Percentiles rank a stretch among this genome's conserved stretches.
Evolutionary conservation across 495 filamentous ascomycete genomes (phyloP).

Genomic region (Xylaria castorea): DNA sequence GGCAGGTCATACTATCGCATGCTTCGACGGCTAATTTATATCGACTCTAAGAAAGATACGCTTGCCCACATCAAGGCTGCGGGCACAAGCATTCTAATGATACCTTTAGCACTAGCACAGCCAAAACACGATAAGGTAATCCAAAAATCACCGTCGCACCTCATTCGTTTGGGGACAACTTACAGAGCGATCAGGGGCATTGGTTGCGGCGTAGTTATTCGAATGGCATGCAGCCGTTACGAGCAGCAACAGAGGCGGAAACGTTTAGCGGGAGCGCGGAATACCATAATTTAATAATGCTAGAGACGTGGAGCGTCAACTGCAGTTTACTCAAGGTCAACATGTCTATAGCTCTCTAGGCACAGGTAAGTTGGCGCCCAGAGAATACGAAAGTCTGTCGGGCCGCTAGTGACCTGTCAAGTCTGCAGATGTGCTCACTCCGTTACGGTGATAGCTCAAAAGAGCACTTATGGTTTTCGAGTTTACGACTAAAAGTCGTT

Average conservation of each 20-base stretch:
- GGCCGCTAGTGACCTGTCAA: not conserved
- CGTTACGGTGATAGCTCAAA: constrained; percentile 49
- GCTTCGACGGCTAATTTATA: not conserved
- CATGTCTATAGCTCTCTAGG: constrained; percentile 40
- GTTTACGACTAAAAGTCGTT: not conserved
- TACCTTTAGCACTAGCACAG: not conserved
- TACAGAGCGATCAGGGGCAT: constrained; percentile 23
- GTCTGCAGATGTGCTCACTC: not conserved
- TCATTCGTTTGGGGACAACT: constrained; percentile 30
- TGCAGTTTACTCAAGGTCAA: not conserved
- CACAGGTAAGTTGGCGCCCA: constrained; percentile 26
- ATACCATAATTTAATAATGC: not conserved
- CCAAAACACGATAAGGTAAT: not conserved
- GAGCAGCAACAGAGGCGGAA: not conserved
- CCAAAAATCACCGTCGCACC: too few relatives aligned
- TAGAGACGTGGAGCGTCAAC: not conserved
- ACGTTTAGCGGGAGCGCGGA: not conserved
- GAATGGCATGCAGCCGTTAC: not conserved
- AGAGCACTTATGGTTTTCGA: not conserved
- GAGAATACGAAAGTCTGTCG: not conserved
- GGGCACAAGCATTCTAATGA: not conserved
- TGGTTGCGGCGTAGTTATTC: not conserved
- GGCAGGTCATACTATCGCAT: not conserved
- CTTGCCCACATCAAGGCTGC: not conserved
- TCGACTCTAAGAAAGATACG: not conserved